Evolutionary conservation across 2,329 filamentous ascomycete species (phyloP).

Genomic region (Aspergillus arachidicola): DNA sequence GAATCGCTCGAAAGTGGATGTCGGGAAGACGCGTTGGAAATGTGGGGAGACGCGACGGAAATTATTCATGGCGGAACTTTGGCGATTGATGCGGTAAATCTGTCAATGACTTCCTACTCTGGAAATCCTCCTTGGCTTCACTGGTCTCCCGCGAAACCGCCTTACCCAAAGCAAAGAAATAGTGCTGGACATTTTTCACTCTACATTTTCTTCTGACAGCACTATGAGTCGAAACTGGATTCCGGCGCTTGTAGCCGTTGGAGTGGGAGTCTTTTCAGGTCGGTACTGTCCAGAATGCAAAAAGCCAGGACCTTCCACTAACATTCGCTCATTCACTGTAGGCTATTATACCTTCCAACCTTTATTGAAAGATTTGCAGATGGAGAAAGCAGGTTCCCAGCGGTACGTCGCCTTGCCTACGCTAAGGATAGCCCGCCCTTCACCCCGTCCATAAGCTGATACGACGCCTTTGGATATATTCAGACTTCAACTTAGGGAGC

Average conservation of each 20-base stretch:
- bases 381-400: constrained; percentile 27
- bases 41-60: constrained; percentile 31
- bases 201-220: not conserved
- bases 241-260: constrained; percentile 13
- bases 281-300: constrained; percentile 16
- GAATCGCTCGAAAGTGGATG: not conserved
- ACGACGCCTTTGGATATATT: not conserved
- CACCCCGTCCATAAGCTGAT: not conserved
- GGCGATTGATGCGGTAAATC: constrained; percentile 20
- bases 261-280: constrained; percentile 36
- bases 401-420: constrained; percentile 14
- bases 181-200: not conserved
- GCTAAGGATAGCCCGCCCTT: not conserved
- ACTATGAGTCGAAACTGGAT: constrained; percentile 15
- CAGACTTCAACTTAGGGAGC: not conserved
- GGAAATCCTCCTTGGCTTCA: not conserved
- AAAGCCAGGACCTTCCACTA: constrained; percentile 11
- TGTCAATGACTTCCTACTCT: not conserved
- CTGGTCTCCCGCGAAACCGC: not conserved
- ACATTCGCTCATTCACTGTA: constrained; percentile 21
- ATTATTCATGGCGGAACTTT: constrained; percentile 22
- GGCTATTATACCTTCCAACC: constrained; percentile 50
- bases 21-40: constrained; percentile 27
- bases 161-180: not conserved
- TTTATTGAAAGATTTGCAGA: constrained; percentile 39